These are phyloP conservation scores for Ajuga chamaepitys DNA, from an alignment of 257 asterid genomes.

Conservation along the genomic window DNA sequence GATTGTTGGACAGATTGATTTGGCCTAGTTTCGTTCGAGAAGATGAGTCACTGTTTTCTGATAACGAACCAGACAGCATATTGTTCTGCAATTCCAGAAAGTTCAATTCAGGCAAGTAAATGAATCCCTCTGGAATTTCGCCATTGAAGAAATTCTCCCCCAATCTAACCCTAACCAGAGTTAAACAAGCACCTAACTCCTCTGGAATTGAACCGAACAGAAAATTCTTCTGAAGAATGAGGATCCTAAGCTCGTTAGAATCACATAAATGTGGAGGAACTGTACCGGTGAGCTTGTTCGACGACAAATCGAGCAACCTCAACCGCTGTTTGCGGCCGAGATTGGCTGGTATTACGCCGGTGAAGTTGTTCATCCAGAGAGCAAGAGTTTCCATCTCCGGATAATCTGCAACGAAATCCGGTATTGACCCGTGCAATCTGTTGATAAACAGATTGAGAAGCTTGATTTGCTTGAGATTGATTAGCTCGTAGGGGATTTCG, in stretches of 20 bases:
- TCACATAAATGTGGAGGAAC: conserved; percentile 61
- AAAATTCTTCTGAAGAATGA: conserved; percentile 63
- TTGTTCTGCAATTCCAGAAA: conserved; percentile 81
- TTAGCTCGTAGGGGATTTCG: conserved; percentile 76
- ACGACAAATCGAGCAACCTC: conserved; percentile 65
- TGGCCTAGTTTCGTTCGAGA: conserved; percentile 45
- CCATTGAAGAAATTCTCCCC: conserved; percentile 85
- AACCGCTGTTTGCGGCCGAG: conserved; percentile 63
- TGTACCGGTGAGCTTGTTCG: conserved; percentile 91
- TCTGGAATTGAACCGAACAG: conserved; percentile 78
- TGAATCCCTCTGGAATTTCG: conserved; percentile 65
- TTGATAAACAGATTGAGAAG: conserved; percentile 77
- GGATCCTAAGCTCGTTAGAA: conserved; percentile 45
- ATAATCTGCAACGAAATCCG: conserved; percentile 63
- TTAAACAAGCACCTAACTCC: conserved; percentile 55
- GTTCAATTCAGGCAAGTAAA: conserved; percentile 72
- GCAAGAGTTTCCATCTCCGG: conserved; percentile 59
- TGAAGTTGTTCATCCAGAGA: conserved; percentile 93
- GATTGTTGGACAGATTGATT: conserved; percentile 72
- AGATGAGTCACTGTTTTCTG: conserved; percentile 37
- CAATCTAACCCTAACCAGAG: conserved; percentile 78
- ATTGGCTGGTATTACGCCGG: conserved; percentile 62
- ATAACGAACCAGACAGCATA: conserved; percentile 56
- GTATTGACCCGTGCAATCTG: conserved; percentile 78
- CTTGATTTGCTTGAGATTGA: conserved; percentile 37